Evolutionary conservation across 1,139 yeast species (phyloP).

Genomic region (Sugiyamaella grinbergsii): DNA sequence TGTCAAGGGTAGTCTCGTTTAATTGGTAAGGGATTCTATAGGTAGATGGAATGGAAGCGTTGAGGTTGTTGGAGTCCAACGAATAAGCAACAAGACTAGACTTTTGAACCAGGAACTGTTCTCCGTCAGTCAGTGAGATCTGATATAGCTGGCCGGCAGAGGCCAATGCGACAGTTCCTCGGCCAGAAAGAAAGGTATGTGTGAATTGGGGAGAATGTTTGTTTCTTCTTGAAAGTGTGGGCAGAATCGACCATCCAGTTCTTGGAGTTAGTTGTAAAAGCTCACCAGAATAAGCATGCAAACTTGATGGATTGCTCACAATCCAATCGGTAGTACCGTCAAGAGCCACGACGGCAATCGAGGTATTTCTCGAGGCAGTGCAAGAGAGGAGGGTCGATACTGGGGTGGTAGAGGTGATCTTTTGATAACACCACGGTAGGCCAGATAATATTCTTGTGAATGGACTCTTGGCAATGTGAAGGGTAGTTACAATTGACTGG

Average conservation of each 20-base stretch:
- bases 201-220: slow-evolving; percentile 32
- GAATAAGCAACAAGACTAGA: slow-evolving; percentile 43
- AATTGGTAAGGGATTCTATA: slow-evolving; percentile 15
- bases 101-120: slow-evolving; percentile 40
- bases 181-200: slow-evolving; percentile 42
- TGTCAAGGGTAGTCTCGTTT: neutral
- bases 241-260: slow-evolving; percentile 24
- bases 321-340: slow-evolving; percentile 47
- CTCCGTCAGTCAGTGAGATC: slow-evolving; percentile 39
- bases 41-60: slow-evolving; percentile 17
- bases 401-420: slow-evolving; percentile 27
- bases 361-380: slow-evolving; percentile 18
- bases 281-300: slow-evolving; percentile 39
- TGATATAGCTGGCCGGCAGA: slow-evolving; percentile 42
- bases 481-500: slow-evolving; percentile 28
- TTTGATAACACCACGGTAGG: slow-evolving; percentile 27
- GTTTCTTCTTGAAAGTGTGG: neutral
- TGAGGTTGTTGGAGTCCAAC: slow-evolving; percentile 33
- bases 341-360: slow-evolving; percentile 41
- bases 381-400: slow-evolving; percentile 28
- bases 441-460: slow-evolving; percentile 26
- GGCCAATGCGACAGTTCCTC: slow-evolving; percentile 44
- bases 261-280: slow-evolving; percentile 35
- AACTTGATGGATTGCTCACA: slow-evolving; percentile 29
- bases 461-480: slow-evolving; percentile 22